Base-by-base conservation (phyloP, 2,329 filamentous ascomycete species). In the Colletotrichum chrysophilum region DNA sequence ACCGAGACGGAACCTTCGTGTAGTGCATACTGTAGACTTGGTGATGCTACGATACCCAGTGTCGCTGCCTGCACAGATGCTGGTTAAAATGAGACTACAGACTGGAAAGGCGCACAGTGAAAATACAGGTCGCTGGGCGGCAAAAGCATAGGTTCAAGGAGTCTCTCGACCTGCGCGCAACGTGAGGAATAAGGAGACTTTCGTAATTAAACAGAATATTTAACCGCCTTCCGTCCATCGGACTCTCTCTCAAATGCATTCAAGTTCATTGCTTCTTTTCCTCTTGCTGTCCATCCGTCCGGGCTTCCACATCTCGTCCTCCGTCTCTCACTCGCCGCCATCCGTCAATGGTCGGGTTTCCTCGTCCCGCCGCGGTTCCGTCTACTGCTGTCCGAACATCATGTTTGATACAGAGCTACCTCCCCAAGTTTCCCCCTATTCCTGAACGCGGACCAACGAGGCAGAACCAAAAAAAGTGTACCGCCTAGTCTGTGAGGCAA, bases 131-230 rank as follows among this genome's bases (percentile, higher is more conserved):
- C 4, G 30, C 24, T 24, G 34, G 16, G 32, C n/a, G 16, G 5
- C 32, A 36, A 30, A 26, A 32, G 8, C 5, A 38, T 7, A 21
- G 12, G 55, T 21, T 64, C 18, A 16, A 30, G 21, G 43, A 52
- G 16, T 21, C 32, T 21, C 24, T 16, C 34, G 24, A 43, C 7
- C 21, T 8, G 34, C 58, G 60, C 43, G 48, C 13, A 43, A 24
- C 64, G 43, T n/a, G 34, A 64, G 21, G 32, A 68, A 65, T 65
- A 73, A 75, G 64, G 73, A 75, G 58, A 77, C 69, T 78, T 75
- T 78, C 76, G 69, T 78, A 75, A 78, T 78, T 78, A 78, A 75
- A 77, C 75, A 77, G 66, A 72, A 73, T 78, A 78, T 78, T 65
- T 60, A 71, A 62, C 76, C 76, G 62, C 76, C 75, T 68, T 72